Base-by-base conservation (phyloP, 768 basidiomycete genomes). In the Leucosporidium creatinivorum region DNA sequence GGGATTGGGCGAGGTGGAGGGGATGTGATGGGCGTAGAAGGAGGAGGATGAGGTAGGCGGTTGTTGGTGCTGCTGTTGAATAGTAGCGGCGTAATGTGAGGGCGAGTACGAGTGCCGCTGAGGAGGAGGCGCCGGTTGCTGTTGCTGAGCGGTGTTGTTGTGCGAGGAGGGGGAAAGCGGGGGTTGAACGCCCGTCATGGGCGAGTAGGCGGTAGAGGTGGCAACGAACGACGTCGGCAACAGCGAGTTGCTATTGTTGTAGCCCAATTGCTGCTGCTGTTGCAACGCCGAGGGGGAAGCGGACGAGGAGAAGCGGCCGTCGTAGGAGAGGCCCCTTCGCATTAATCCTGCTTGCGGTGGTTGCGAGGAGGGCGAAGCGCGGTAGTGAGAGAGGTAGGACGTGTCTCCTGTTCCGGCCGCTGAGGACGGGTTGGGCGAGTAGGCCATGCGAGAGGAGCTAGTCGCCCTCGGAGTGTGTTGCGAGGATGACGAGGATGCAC, bases 11-110 rank as follows among this genome's bases (percentile, higher is more conserved):
- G 57, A 39, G n/a, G 50, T 23, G 21, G 50, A 23, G 28, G 55
- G 47, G 67, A 72, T 65, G 52, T 72, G 70, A 26, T 65, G 67
- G 4, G 70, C 63, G 64, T 72, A 72, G 61, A 68, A 72, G 33
- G 59, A 61, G 18, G 65, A 39, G 10, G 67, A 8, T 1, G 58
- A 50, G 23, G 33, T 10, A 12, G 49, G 13, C 12, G 62, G 31
- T 60, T 63, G 23, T 54, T 51, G 44, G 48, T n/a, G n/a, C n/a
- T n/a, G n/a, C n/a, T n/a, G 52, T 2, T 47, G n/a, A 23, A 23
- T 44, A 4, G 68, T 39, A 19, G 63, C 63, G 31, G 57, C 55
- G 63, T 67, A 69, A 36, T 65, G 49, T 21, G 67, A 68, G 9
- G 70, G 63, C 36, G 63, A 65, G 52, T 60, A 63, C 17, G 48